Conservation (phyloP, 1,139 yeast species). For the Kodamaea arcana region DNA sequence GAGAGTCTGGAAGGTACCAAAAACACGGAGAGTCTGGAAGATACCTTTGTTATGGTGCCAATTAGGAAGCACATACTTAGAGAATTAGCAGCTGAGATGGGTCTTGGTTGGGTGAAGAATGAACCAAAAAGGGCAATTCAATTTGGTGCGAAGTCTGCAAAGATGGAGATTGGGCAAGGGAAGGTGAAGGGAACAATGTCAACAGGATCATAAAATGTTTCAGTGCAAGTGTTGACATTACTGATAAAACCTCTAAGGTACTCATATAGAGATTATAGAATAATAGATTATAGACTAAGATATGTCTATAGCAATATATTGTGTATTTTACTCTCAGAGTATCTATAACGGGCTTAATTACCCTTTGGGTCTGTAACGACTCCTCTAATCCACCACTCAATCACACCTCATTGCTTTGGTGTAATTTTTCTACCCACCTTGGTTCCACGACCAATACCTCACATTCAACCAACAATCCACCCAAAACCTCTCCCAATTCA, state of each 20-base stretch:
- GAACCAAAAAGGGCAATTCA: conserved; percentile 96
- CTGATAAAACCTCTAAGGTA: too few relatives aligned
- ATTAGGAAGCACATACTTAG: conserved; percentile 64
- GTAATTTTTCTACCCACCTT: conserved; percentile 42
- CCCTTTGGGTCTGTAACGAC: too few relatives aligned
- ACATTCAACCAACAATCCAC: conserved; percentile 32
- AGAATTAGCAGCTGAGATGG: conserved; percentile 50
- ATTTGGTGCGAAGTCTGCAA: conserved; percentile 94
- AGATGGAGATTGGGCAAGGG: conserved; percentile 73
- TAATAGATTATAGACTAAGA: not conserved
- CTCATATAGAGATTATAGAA: conserved; percentile 24
- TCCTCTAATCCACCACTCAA: too few relatives aligned
- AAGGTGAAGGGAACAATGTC: conserved; percentile 66
- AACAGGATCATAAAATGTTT: too few relatives aligned
- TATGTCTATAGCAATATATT: too few relatives aligned
- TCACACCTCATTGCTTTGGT: too few relatives aligned
- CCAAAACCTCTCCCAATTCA: conserved; percentile 14
- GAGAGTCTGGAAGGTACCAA: conserved; percentile 24
- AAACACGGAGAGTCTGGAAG: conserved; percentile 25
- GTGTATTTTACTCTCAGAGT: too few relatives aligned
- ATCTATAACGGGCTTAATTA: too few relatives aligned
- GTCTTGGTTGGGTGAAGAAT: conserved; percentile 52
- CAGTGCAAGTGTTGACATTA: too few relatives aligned
- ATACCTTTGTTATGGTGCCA: conserved; percentile 23
- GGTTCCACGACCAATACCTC: conserved; percentile 47